phyloP scores from a whole-genome alignment of 768 basidiomycete genomes.

The Tulasnella sp. region DNA sequence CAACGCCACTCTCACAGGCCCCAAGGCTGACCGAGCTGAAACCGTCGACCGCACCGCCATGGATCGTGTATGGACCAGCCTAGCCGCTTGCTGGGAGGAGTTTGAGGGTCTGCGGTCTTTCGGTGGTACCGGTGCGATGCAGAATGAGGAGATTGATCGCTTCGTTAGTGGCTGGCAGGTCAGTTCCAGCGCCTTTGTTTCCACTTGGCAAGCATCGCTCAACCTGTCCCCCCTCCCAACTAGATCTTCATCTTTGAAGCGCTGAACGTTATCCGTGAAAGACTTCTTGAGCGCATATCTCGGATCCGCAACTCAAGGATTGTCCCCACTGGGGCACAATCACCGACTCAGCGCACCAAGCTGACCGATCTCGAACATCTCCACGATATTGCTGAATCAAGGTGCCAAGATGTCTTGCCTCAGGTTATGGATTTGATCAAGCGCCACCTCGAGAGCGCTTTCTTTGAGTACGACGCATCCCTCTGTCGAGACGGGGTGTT shows the following conservation, averaged over 20 bases:
- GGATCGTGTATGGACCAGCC: slow-evolving; percentile 70
- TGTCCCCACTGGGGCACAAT: slow-evolving; percentile 16
- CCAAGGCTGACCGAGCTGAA: slow-evolving; percentile 49
- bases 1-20: slow-evolving; percentile 67
- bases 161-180: slow-evolving; percentile 86
- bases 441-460: slow-evolving; percentile 39
- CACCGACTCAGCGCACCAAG: slow-evolving; percentile 16
- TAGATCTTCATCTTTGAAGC: slow-evolving; percentile 88
- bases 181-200: slow-evolving; percentile 20
- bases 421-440: slow-evolving; percentile 38
- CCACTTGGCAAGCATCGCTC: background rate
- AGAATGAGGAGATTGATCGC: slow-evolving; percentile 44
- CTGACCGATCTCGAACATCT: slow-evolving; percentile 28
- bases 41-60: slow-evolving; percentile 54
- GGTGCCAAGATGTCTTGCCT: slow-evolving; percentile 36
- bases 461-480: slow-evolving; percentile 80
- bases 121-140: slow-evolving; percentile 25
- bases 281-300: slow-evolving; percentile 50
- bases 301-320: slow-evolving; percentile 13
- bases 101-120: slow-evolving; percentile 52
- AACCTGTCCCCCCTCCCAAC: background rate
- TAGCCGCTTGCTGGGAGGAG: slow-evolving; percentile 76
- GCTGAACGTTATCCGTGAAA: slow-evolving; percentile 78
- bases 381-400: slow-evolving; percentile 33
- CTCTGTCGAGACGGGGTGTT: slow-evolving; percentile 83